Evolutionary conservation across 139 green algal genomes (phyloP), one percentile per base, ranked within the genome.

Genomic region (Trebouxia sp.): DNA sequence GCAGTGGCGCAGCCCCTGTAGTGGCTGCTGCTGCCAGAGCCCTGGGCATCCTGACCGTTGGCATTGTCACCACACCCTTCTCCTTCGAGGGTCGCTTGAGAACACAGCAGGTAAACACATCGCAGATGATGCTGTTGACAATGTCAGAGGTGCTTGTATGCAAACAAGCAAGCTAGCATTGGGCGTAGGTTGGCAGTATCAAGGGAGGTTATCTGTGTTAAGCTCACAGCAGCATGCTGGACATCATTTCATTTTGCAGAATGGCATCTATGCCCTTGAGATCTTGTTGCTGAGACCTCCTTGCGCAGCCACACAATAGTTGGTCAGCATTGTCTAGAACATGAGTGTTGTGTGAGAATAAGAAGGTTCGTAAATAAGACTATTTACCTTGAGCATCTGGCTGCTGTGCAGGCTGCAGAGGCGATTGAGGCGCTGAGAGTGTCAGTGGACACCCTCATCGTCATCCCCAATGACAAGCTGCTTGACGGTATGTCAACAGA

Each of bases 1-100:
- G 96, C 78, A 97, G 91, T 28, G 96, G 96, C 37, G 96, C 96
- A 3, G 95, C 96, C 1, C 96, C 96, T 2, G 86, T 99, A 14
- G 93, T 99, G 9, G 96, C 95, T 1, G 75, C 83, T 28, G 79
- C 95, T 11, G 94, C 95, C 11, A 95, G 95, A 53, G 88, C 89
- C 67, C 83, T 96, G 88, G 96, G 95, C 76, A 95, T 98, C 58
- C 89, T 99, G 0, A 99, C 96, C 4, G 96, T 99, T 0, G 96
- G 92, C 72, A 97, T 99, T 72, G 96, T 99, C 26, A 99, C 96
- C 5, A 94, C 90, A 28, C 96, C 96, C 24, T 99, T 99, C 86
- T 94, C 89, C 8, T 99, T 99, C 81, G 96, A 99, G 85, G 96
- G 96, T 3, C 88, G 94, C 26, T 89, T 95, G 75, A 85, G 96